These are phyloP conservation scores for Neopestalotiopsis sp. DNA, from an alignment of 2,329 filamentous ascomycete genomes.

Conservation along the genomic window DNA sequence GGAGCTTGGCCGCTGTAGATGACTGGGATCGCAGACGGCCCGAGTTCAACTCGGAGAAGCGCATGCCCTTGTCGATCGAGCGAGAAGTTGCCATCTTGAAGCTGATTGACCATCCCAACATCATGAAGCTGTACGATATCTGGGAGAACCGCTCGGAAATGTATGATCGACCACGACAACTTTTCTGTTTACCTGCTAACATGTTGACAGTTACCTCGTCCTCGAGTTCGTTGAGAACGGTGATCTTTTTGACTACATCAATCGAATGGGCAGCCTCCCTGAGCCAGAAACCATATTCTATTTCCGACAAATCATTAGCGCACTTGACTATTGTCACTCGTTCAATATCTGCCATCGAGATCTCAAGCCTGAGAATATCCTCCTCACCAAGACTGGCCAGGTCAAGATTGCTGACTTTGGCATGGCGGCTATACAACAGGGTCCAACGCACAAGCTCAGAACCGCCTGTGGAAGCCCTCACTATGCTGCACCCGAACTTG, in stretches of 20 bases:
- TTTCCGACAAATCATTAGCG: slow-evolving; percentile 92
- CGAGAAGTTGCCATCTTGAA: slow-evolving; percentile 97
- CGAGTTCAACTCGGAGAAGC: slow-evolving; percentile 64
- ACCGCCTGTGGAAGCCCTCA: slow-evolving; percentile 97
- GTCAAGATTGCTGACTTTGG: slow-evolving; percentile 98
- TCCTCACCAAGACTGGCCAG: slow-evolving; percentile 75
- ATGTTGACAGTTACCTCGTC: slow-evolving; percentile 78
- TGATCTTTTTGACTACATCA: slow-evolving; percentile 89
- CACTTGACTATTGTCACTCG: slow-evolving; percentile 88
- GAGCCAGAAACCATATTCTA: slow-evolving; percentile 84
- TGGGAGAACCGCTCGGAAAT: slow-evolving; percentile 97
- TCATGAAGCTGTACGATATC: slow-evolving; percentile 93
- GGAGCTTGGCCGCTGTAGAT: slow-evolving; percentile 84
- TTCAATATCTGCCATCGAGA: slow-evolving; percentile 97
- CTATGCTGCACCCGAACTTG: slow-evolving; percentile 92
- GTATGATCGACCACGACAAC: slow-evolving; percentile 57
- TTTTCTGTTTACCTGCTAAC: slow-evolving; percentile 26
- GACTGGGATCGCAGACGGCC: slow-evolving; percentile 68
- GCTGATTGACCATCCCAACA: slow-evolving; percentile 91
- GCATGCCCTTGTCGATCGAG: slow-evolving; percentile 88
- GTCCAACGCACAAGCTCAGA: slow-evolving; percentile 75
- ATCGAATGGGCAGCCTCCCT: slow-evolving; percentile 70
- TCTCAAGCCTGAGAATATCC: slow-evolving; percentile 95
- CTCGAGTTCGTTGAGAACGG: slow-evolving; percentile 84
- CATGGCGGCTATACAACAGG: slow-evolving; percentile 91